Conservation (phyloP, 768 basidiomycete species). For the Phylloporus sp. region DNA sequence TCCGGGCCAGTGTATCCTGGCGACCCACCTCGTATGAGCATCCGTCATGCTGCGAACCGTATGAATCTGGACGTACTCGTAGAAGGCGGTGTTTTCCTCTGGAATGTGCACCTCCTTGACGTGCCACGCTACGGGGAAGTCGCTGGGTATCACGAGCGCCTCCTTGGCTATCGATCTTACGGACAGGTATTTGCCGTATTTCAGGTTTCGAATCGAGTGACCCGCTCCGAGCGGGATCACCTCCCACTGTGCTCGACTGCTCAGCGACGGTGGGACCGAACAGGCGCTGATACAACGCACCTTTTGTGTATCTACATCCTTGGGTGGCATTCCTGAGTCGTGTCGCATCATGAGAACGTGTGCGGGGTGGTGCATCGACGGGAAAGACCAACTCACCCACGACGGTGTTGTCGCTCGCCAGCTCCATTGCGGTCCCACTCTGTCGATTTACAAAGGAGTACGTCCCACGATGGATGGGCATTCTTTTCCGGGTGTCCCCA, state of each 20-base stretch:
- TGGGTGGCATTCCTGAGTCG: slow-evolving; percentile 27
- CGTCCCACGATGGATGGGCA: slow-evolving; percentile 28
- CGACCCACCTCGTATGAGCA: background rate
- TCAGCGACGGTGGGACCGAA: background rate
- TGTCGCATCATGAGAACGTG: background rate
- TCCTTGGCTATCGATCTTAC: slow-evolving; percentile 25
- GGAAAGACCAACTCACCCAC: slow-evolving; percentile 16
- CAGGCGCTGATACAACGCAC: background rate
- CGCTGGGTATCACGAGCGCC: slow-evolving; percentile 20
- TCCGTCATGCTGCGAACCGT: background rate
- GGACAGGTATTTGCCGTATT: slow-evolving; percentile 29
- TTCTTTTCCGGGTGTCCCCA: slow-evolving; percentile 15
- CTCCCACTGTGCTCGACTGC: slow-evolving; percentile 21
- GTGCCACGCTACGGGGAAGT: slow-evolving; percentile 28
- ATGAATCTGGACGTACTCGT: slow-evolving; percentile 17
- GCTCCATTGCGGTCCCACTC: slow-evolving; percentile 30
- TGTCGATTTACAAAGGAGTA: slow-evolving; percentile 30
- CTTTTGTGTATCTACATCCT: slow-evolving; percentile 27
- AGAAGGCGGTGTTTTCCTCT: slow-evolving; percentile 26
- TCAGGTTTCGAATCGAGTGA: slow-evolving; percentile 28
- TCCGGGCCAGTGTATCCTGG: slow-evolving; percentile 29
- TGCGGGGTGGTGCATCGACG: background rate
- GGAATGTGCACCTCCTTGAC: slow-evolving; percentile 21
- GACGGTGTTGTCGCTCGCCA: slow-evolving; percentile 20
- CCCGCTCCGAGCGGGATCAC: slow-evolving; percentile 27